Conservation (phyloP, 2,329 filamentous ascomycete species). For the Colletotrichum orbiculare region DNA sequence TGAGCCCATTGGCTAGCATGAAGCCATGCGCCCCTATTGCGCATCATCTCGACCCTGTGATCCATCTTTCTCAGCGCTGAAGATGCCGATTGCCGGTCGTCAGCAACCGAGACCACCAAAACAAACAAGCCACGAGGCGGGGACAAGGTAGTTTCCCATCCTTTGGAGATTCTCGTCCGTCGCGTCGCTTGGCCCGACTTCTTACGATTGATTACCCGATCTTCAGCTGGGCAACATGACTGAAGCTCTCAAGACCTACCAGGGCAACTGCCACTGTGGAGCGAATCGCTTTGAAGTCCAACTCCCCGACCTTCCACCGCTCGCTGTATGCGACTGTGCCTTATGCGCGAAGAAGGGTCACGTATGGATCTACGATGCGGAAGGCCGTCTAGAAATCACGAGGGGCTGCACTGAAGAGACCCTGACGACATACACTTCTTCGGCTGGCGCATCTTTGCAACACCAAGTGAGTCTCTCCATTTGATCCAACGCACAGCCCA, state of each 20-base stretch:
- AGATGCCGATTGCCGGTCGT: not conserved
- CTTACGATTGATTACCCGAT: not conserved
- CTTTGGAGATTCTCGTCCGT: too few relatives aligned
- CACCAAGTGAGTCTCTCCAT: conserved; percentile 36
- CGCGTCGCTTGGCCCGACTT: too few relatives aligned
- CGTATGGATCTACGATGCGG: conserved; percentile 39
- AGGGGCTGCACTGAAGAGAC: conserved; percentile 28
- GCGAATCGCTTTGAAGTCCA: conserved; percentile 41
- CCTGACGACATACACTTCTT: conserved; percentile 24
- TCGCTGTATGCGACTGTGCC: conserved; percentile 40
- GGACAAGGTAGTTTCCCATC: too few relatives aligned
- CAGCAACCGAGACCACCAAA: not conserved
- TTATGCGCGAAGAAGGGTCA: conserved; percentile 45
- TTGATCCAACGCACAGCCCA: not conserved
- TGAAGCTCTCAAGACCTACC: conserved; percentile 9
- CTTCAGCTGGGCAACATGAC: not conserved
- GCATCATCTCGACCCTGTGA: not conserved
- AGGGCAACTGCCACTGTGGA: conserved; percentile 47
- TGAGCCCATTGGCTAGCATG: not conserved
- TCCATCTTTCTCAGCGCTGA: not conserved
- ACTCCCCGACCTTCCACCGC: conserved; percentile 18
- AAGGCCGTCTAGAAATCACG: conserved; percentile 27
- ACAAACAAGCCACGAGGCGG: too few relatives aligned
- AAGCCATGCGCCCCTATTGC: conserved; percentile 6
- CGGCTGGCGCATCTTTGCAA: conserved; percentile 3